Evolutionary conservation across 1,284 basidiomycete genomes (phyloP).

Genomic region (Ceratobasidium theobromae): DNA sequence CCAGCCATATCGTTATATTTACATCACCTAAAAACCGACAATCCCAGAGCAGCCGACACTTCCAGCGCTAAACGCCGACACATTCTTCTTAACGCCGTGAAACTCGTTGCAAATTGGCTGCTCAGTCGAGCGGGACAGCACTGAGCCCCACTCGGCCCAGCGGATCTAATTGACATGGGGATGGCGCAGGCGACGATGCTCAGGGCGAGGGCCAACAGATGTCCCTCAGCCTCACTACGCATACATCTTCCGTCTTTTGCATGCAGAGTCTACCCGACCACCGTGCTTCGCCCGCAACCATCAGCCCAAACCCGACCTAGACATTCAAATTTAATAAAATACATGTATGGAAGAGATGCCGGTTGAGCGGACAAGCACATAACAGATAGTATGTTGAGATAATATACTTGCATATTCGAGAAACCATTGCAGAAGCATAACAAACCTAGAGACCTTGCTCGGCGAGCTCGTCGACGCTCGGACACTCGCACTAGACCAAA

Average conservation of each 20-base stretch:
- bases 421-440: neutral
- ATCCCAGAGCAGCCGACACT: neutral
- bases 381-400: slow-evolving; percentile 23
- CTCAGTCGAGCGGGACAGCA: too few relatives aligned
- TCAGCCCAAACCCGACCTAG: neutral
- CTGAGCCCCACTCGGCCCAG: too few relatives aligned
- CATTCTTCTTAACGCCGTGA: neutral
- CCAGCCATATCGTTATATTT: neutral
- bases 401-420: slow-evolving; percentile 2
- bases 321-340: neutral
- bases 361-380: slow-evolving; percentile 31
- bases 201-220: too few relatives aligned
- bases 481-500: slow-evolving; percentile 74
- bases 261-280: too few relatives aligned
- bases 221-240: neutral
- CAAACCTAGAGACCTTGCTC: slow-evolving; percentile 25
- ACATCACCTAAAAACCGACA: neutral
- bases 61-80: neutral
- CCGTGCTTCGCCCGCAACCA: too few relatives aligned
- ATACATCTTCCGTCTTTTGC: too few relatives aligned
- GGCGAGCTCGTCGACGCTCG: slow-evolving; percentile 75
- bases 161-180: too few relatives aligned
- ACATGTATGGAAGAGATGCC: slow-evolving; percentile 2
- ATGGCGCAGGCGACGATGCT: too few relatives aligned
- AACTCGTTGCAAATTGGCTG: neutral